A percentile compares a stretch with the other conserved stretches of the same genome.
Evolutionary conservation across 495 filamentous ascomycete genomes (phyloP).

Genomic region (Elasticomyces elasticus): DNA sequence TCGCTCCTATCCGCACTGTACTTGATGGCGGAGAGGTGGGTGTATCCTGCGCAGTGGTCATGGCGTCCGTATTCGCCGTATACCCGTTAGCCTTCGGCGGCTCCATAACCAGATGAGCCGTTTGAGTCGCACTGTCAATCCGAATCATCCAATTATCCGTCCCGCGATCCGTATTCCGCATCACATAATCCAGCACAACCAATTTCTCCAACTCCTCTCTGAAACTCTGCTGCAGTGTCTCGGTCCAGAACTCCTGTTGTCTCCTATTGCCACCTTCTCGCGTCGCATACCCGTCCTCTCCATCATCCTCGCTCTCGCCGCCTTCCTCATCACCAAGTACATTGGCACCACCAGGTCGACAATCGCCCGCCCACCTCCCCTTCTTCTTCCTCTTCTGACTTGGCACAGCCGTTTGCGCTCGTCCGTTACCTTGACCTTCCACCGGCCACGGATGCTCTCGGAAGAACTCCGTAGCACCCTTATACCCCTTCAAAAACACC

Average conservation of each 20-base stretch:
- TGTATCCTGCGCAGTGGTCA: constrained; percentile 38
- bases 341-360: constrained; percentile 59
- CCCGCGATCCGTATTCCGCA: constrained; percentile 96
- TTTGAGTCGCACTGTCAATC: constrained; percentile 72
- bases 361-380: constrained; percentile 74
- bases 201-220: constrained; percentile 93
- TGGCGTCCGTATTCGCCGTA: constrained; percentile 34
- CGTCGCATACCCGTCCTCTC: constrained; percentile 33
- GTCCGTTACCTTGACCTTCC: constrained; percentile 64
- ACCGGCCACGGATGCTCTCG: constrained; percentile 98
- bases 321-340: constrained; percentile 55
- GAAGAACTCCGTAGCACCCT: constrained; percentile 92
- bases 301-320: constrained; percentile 6
- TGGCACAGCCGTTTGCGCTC: constrained; percentile 13
- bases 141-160: constrained; percentile 99
- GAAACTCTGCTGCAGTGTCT: constrained; percentile 79
- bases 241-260: constrained; percentile 70
- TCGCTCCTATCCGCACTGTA: constrained; percentile 59
- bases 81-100: constrained; percentile 57
- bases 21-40: not conserved
- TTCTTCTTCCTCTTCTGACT: constrained; percentile 48
- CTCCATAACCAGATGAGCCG: constrained; percentile 77
- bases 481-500: constrained; percentile 91
- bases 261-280: constrained; percentile 10
- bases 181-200: constrained; percentile 96